These are phyloP conservation scores for Phytophthora sojae DNA, from an alignment of 352 stramenopile genomes.

Conservation along the genomic window DNA sequence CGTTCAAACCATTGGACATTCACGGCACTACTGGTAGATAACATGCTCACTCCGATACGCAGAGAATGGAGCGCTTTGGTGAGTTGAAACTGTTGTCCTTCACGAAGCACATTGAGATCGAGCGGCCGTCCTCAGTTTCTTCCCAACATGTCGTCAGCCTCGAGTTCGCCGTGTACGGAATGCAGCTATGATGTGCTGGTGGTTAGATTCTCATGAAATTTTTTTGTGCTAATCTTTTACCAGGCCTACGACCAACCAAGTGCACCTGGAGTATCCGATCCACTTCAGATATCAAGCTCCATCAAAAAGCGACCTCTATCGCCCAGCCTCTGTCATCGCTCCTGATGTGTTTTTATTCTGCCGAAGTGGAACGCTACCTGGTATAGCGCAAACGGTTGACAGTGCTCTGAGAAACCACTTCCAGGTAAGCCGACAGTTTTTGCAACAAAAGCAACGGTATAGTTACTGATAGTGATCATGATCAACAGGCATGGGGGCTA, in stretches of 20 bases:
- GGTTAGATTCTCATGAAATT: not conserved
- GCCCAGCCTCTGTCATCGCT: conserved; percentile 45
- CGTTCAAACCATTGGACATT: not conserved
- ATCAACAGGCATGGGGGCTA: conserved; percentile 29
- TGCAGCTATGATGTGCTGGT: not conserved
- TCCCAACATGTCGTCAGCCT: conserved; percentile 62
- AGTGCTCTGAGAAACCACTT: conserved; percentile 18
- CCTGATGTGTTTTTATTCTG: conserved; percentile 60
- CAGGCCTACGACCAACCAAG: conserved; percentile 23
- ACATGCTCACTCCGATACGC: not conserved
- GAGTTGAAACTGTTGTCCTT: conserved; percentile 53
- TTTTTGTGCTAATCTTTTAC: not conserved
- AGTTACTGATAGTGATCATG: conserved; percentile 19
- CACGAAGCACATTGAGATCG: conserved; percentile 72
- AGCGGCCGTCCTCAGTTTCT: conserved; percentile 60
- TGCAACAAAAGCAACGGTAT: not conserved
- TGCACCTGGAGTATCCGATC: conserved; percentile 57
- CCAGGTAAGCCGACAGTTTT: conserved; percentile 23
- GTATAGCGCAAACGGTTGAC: conserved; percentile 4
- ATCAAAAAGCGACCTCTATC: conserved; percentile 47
- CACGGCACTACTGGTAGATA: not conserved
- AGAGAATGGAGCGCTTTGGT: conserved; percentile 69
- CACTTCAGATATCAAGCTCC: conserved; percentile 73
- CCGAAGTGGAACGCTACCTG: conserved; percentile 1
- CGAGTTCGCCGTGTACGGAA: conserved; percentile 47